Evolutionary conservation across 1,139 yeast species (phyloP).

Genomic region (Blastobotrys buckinghamii): DNA sequence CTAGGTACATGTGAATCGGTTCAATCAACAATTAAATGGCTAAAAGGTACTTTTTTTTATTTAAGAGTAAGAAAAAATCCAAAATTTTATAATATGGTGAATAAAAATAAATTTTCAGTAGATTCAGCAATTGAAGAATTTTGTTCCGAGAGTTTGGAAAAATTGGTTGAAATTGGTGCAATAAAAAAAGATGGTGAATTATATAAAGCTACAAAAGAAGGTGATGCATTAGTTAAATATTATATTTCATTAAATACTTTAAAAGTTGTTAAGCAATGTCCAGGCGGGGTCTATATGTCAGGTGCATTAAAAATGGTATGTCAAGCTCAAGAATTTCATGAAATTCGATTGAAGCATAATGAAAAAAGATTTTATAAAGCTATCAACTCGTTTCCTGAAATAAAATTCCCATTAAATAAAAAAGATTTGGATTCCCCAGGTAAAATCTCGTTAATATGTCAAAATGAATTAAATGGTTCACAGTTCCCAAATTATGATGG

Average conservation of each 20-base stretch:
- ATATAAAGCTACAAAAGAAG: background rate
- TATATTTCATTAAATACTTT: constrained; percentile 2
- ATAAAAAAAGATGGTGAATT: background rate
- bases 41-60: constrained; percentile 92
- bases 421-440: background rate
- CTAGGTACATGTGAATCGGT: constrained; percentile 91
- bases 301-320: background rate
- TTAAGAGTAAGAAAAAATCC: constrained; percentile 95
- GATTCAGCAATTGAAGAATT: constrained; percentile 2
- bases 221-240: constrained; percentile 3
- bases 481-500: constrained; percentile 2
- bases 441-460: constrained; percentile 3
- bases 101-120: background rate
- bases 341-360: constrained; percentile 7
- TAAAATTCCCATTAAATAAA: background rate
- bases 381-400: background rate
- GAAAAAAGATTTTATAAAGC: constrained; percentile 4
- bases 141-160: background rate
- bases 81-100: constrained; percentile 49
- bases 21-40: constrained; percentile 93
- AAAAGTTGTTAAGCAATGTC: background rate
- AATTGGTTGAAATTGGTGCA: constrained; percentile 2
- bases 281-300: background rate
- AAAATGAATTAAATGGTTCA: constrained; percentile 3
- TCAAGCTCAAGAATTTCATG: constrained; percentile 3